A percentile compares a stretch with the other conserved stretches of the same genome.
phyloP scores from a whole-genome alignment of 2,329 filamentous ascomycete species.

The Penicillium frequentans region DNA sequence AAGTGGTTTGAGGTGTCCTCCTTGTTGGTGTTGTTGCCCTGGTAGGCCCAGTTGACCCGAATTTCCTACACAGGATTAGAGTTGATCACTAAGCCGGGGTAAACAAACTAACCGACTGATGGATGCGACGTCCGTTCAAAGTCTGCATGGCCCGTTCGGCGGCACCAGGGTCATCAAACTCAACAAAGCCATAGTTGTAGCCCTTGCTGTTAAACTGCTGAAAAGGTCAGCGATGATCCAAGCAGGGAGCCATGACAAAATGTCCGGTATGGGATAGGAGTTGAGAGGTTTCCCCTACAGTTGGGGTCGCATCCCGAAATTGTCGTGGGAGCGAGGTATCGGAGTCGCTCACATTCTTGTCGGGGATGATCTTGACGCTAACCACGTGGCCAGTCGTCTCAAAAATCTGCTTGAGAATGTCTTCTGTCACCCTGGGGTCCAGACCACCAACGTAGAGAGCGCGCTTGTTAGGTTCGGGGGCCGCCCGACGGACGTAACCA shows the following conservation, averaged over 20 bases:
- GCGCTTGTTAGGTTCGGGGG: slow-evolving; percentile 97
- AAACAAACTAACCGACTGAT: slow-evolving; percentile 69
- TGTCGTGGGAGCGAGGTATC: neutral
- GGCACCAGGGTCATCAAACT: slow-evolving; percentile 96
- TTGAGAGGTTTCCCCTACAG: neutral
- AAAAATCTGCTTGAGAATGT: slow-evolving; percentile 95
- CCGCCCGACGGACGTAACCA: slow-evolving; percentile 81
- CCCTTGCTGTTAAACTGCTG: slow-evolving; percentile 73
- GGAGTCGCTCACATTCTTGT: slow-evolving; percentile 83
- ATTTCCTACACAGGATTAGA: slow-evolving; percentile 69
- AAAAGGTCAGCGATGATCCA: neutral
- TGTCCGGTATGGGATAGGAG: neutral
- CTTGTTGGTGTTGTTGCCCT: slow-evolving; percentile 90
- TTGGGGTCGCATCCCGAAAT: neutral
- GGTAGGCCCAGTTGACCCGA: slow-evolving; percentile 98
- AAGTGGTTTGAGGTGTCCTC: slow-evolving; percentile 98
- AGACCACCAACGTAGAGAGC: slow-evolving; percentile 94
- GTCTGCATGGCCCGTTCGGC: slow-evolving; percentile 97
- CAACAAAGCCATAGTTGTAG: slow-evolving; percentile 98
- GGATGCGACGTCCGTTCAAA: slow-evolving; percentile 89
- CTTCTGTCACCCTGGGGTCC: slow-evolving; percentile 92
- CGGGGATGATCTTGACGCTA: slow-evolving; percentile 98
- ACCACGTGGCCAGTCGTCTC: slow-evolving; percentile 98
- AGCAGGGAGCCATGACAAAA: neutral
- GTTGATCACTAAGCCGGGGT: neutral